Conservation (phyloP, 345 rosid species). For the Firmiana major region DNA sequence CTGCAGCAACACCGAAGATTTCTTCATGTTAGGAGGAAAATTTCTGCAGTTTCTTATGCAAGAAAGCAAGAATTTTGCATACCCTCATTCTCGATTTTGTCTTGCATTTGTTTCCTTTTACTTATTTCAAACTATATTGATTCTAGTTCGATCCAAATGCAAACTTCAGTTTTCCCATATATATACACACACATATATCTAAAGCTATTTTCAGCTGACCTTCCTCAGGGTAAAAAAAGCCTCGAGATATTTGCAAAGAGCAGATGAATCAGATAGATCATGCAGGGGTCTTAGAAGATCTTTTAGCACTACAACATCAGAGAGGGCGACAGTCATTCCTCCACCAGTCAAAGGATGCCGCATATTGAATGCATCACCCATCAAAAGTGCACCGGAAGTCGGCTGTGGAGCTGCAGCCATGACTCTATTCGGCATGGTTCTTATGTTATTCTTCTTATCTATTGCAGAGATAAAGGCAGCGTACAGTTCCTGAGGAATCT, state of each 20-base stretch:
- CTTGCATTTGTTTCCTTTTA: no score
- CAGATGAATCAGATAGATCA: neutral
- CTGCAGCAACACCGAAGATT: neutral
- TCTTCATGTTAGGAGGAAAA: neutral
- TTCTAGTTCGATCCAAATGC: no score
- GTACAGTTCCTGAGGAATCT: neutral
- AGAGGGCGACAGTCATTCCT: neutral
- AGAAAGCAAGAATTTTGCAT: neutral
- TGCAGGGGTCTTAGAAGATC: neutral
- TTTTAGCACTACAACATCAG: neutral
- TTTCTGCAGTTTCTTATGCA: no score
- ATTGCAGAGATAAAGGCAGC: neutral
- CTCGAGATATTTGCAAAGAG: neutral
- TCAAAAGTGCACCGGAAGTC: neutral
- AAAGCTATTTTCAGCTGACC: neutral
- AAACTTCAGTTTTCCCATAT: no score
- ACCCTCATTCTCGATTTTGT: no score
- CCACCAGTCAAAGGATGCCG: neutral
- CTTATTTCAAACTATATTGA: no score
- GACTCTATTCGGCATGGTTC: neutral
- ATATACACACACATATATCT: no score
- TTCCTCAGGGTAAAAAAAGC: neutral
- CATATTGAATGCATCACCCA: neutral
- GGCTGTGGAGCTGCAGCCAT: neutral
- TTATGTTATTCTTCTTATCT: neutral